Evolutionary conservation across 225 moss, liverwort and hornwort species (phyloP).

Genomic region (Sphagnum tenellum): DNA sequence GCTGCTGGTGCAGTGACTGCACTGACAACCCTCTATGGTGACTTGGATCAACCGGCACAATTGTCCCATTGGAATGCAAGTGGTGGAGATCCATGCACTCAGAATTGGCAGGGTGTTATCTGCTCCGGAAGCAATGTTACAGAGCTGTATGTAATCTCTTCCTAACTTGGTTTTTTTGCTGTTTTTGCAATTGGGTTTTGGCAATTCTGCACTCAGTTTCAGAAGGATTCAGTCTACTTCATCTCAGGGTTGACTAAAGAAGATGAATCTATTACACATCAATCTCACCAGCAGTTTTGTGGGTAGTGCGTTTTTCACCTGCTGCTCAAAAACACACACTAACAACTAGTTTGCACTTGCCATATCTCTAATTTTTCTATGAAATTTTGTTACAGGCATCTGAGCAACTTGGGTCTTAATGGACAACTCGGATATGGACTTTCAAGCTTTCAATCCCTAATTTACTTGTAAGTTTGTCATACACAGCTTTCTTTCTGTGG

Average conservation of each 20-base stretch:
- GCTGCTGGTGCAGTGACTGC: conserved; percentile 30
- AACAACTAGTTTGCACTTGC: neutral
- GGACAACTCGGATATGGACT: conserved; percentile 35
- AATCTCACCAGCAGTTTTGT: neutral
- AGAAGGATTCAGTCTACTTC: neutral
- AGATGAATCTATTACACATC: neutral
- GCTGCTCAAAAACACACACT: neutral
- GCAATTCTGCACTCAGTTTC: neutral
- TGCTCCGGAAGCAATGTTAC: conserved; percentile 44
- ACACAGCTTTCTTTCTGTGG: neutral
- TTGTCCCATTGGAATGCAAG: conserved; percentile 44
- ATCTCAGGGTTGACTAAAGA: neutral
- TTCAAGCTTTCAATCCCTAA: conserved; percentile 20
- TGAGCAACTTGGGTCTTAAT: conserved; percentile 25
- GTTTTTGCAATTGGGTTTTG: neutral
- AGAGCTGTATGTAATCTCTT: conserved; percentile 35
- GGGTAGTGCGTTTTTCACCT: conserved; percentile 6
- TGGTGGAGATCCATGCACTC: conserved; percentile 62
- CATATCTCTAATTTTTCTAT: neutral
- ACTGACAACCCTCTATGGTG: conserved; percentile 22
- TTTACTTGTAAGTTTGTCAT: conserved; percentile 24
- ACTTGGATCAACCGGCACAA: conserved; percentile 33
- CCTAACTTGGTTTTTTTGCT: neutral
- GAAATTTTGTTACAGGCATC: conserved; percentile 18
- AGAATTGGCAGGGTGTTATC: conserved; percentile 48